phyloP scores from a whole-genome alignment of 23 red algal genomes.

The Agarophyton chilense region DNA sequence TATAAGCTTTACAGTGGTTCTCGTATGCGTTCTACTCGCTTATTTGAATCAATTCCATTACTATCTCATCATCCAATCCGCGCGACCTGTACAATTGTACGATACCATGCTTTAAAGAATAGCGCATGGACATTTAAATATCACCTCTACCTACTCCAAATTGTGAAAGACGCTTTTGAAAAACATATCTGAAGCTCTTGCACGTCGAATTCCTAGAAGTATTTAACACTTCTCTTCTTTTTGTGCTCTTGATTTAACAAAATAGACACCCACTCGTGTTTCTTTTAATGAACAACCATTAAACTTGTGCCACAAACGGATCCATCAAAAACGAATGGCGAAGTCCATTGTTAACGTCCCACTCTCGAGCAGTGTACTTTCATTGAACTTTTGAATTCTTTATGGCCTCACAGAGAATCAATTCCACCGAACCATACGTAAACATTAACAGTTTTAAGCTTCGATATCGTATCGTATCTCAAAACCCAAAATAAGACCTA shows the following conservation, averaged over 20 bases:
- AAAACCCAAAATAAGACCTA: too few relatives aligned
- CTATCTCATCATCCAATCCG: background rate
- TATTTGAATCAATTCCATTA: conserved; percentile 49
- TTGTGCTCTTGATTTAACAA: background rate
- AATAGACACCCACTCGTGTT: background rate
- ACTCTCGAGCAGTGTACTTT: background rate
- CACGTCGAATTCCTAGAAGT: background rate
- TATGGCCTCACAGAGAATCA: background rate
- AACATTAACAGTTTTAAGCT: background rate
- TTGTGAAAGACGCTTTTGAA: background rate
- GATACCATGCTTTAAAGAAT: background rate
- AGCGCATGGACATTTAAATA: background rate
- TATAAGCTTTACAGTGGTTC: conserved; percentile 43
- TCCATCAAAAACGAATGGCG: conserved; percentile 10
- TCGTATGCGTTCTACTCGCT: background rate
- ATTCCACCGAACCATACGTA: background rate
- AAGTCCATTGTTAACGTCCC: background rate
- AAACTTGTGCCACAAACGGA: background rate
- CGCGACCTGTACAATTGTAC: conserved; percentile 8
- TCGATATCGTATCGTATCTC: background rate
- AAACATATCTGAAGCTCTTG: background rate
- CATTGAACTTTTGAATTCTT: conserved; percentile 21
- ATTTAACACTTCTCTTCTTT: background rate
- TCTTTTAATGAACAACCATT: background rate
- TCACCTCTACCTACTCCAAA: conserved; percentile 5